Conservation (phyloP, 306 rosid species). For the Sicyos edulis region DNA sequence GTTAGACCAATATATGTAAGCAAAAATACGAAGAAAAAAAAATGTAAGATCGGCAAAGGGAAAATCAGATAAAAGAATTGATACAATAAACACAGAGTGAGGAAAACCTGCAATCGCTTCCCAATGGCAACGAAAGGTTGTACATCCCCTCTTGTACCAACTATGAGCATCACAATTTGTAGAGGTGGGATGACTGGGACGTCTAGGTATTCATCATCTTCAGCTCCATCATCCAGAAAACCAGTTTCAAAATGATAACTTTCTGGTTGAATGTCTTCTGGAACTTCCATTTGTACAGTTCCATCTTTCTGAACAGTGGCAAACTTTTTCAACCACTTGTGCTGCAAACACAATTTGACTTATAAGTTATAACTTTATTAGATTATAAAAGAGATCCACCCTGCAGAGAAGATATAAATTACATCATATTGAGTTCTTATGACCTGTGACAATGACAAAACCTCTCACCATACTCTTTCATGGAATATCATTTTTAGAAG, state of each 20-base stretch:
- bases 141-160: conserved; percentile 90
- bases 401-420: not conserved
- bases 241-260: conserved; percentile 34
- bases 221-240: conserved; percentile 18
- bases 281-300: conserved; percentile 61
- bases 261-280: conserved; percentile 39
- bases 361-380: not conserved
- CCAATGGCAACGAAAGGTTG: conserved; percentile 95
- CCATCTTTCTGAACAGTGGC: conserved; percentile 57
- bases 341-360: conserved; percentile 36
- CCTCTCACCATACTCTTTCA: too few species aligned
- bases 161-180: conserved; percentile 91
- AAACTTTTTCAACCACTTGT: conserved; percentile 43
- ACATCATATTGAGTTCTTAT: too few species aligned
- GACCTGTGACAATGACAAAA: too few species aligned
- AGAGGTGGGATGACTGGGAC: conserved; percentile 41
- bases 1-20: not conserved
- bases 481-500: too few species aligned
- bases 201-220: conserved; percentile 27
- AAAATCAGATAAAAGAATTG: not conserved
- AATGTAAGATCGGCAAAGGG: not conserved
- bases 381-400: not conserved
- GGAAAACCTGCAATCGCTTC: conserved; percentile 68
- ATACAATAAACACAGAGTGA: not conserved
- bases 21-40: not conserved